These are phyloP conservation scores for Salinomyces thailandicus DNA, from an alignment of 2,329 filamentous ascomycete species.

Conservation along the genomic window DNA sequence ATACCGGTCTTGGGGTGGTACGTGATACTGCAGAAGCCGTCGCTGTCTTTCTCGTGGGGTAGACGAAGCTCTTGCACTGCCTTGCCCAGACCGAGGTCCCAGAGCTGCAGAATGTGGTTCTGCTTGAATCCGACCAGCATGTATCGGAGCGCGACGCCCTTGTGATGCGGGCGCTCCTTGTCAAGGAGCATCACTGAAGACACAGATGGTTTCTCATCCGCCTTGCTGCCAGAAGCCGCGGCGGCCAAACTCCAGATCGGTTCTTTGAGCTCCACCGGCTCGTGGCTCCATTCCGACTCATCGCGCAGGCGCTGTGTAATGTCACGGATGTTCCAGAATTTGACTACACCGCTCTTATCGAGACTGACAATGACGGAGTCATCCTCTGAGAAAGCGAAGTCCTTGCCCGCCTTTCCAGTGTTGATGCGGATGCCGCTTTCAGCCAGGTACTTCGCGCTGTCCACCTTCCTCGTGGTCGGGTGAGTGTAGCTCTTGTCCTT, in stretches of 20 bases:
- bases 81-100: constrained; percentile 92
- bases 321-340: constrained; percentile 94
- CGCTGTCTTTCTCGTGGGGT: constrained; percentile 68
- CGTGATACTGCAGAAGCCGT: constrained; percentile 93
- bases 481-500: constrained; percentile 41
- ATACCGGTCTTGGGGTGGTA: constrained; percentile 90
- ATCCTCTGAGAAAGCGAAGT: constrained; percentile 95
- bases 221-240: constrained; percentile 20
- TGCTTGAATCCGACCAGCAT: constrained; percentile 98
- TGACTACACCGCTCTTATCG: constrained; percentile 90
- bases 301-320: constrained; percentile 47
- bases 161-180: constrained; percentile 87
- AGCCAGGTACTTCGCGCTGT: constrained; percentile 77
- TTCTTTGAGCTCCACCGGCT: constrained; percentile 57
- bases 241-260: constrained; percentile 80
- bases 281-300: constrained; percentile 31
- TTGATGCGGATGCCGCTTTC: constrained; percentile 88
- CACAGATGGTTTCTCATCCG: constrained; percentile 79
- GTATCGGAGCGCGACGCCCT: constrained; percentile 81
- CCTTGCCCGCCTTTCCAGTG: constrained; percentile 95
- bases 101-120: constrained; percentile 95
- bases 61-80: constrained; percentile 95
- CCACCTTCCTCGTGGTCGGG: constrained; percentile 50
- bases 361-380: constrained; percentile 89
- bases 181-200: constrained; percentile 94